Base-by-base conservation (phyloP, 2,329 filamentous ascomycete genomes). In the Atkinsonella texensis region DNA sequence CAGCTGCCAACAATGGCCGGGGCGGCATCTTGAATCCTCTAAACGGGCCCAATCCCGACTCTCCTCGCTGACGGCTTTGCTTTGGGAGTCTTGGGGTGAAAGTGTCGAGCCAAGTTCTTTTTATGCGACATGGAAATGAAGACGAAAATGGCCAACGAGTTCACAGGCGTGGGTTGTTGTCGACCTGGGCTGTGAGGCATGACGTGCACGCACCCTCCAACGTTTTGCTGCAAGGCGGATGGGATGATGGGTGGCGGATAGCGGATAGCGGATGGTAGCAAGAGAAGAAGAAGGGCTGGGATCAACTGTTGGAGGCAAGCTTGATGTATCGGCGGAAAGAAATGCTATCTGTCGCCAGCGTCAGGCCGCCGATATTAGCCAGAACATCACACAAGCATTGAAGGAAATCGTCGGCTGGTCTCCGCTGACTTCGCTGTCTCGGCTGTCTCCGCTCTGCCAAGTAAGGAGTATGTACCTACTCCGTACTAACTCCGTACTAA, bases 1-100 rank as follows among this genome's bases (percentile, higher is more conserved):
- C 58, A 56, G 62, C 62, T 51, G 58, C 61, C 52, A 60, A 62
- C 43, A 62, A 58, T 55, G 64, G 61, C 54, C 62, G 61, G 46
- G 61, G 60, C 52, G 60, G 59, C 62, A 66, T 67, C 45, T 48
- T 55, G 42, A 50, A 52, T 58, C 56, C 60, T 60, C n/a, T 18
- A n/a, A 17, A 42, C n/a, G 18, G 40, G 40, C n/a, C 49, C 50
- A 45, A 45, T 43, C 17, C 12, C 13, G n/a, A n/a, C n/a, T n/a
- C n/a, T 45, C 15, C 13, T 45, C 28, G 3, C 13, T 35, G 13
- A 15, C n/a, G 40, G 15, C 40, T 20, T 42, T 9, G 15, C 17
- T n/a, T n/a, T n/a, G n/a, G n/a, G n/a, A n/a, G n/a, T n/a, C n/a
- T n/a, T n/a, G n/a, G n/a, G 4, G 40, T 2, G 11, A 42, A 17